Percentiles rank a stretch among this genome's conserved stretches.
These are phyloP conservation scores for Triangularia verruculosa DNA, from an alignment of 2,329 filamentous ascomycete species.

Conservation along the genomic window DNA sequence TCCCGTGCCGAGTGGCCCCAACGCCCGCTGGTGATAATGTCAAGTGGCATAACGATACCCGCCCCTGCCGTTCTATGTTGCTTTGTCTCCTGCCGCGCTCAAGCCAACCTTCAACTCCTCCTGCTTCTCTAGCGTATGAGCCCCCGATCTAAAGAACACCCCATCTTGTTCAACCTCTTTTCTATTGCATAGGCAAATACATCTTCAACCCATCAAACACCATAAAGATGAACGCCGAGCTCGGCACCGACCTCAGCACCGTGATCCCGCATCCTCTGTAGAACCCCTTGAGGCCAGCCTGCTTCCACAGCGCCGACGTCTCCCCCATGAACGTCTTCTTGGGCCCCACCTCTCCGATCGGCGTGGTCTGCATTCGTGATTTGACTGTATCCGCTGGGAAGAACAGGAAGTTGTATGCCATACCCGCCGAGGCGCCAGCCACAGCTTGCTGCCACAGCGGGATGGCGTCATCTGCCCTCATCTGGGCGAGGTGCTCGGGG, in stretches of 20 bases:
- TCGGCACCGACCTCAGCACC: conserved; percentile 80
- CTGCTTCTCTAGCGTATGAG: background rate
- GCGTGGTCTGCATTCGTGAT: conserved; percentile 90
- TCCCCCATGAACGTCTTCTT: conserved; percentile 71
- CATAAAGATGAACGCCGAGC: conserved; percentile 97
- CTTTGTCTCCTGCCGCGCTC: background rate
- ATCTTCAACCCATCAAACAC: conserved; percentile 85
- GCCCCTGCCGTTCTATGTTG: background rate
- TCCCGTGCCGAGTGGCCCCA: conserved; percentile 7
- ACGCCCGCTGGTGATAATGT: conserved; percentile 19
- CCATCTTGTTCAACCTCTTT: background rate
- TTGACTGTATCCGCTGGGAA: conserved; percentile 98
- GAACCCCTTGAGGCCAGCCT: conserved; percentile 77
- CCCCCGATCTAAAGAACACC: background rate
- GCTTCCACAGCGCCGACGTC: conserved; percentile 70
- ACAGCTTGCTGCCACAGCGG: conserved; percentile 84
- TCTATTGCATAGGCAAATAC: conserved; percentile 52
- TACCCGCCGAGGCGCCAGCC: conserved; percentile 82
- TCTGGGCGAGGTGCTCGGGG: conserved; percentile 32
- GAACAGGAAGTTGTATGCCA: conserved; percentile 95
- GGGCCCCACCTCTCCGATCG: conserved; percentile 55
- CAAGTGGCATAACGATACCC: conserved; percentile 1
- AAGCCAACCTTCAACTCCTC: background rate
- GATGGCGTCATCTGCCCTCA: conserved; percentile 41
- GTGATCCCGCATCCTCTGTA: conserved; percentile 97